phyloP scores from a whole-genome alignment of 148 eudicot genomes.

The Fagopyrum tataricum region DNA sequence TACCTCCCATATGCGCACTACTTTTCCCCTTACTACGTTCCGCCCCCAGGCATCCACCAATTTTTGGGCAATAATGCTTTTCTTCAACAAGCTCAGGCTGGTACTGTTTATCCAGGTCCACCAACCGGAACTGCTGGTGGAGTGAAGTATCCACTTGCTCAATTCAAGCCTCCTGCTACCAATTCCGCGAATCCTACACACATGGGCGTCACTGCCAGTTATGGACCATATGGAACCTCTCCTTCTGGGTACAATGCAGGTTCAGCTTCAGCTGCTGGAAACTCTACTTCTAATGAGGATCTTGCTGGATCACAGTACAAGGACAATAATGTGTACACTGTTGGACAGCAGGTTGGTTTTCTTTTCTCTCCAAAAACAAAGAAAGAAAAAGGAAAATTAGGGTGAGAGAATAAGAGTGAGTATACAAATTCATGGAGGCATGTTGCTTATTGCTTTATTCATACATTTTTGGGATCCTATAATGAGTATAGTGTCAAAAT shows the following conservation, averaged over 20 bases:
- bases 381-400: neutral
- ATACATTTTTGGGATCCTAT: neutral
- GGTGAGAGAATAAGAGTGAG: neutral
- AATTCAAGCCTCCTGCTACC: constrained; percentile 57
- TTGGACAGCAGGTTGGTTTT: constrained; percentile 76
- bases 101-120: constrained; percentile 49
- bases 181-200: constrained; percentile 47
- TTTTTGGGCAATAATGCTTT: constrained; percentile 57
- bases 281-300: constrained; percentile 59
- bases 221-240: constrained; percentile 60
- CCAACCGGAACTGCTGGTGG: constrained; percentile 38
- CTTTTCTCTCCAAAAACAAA: neutral
- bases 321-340: constrained; percentile 55
- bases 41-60: constrained; percentile 68
- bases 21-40: constrained; percentile 55
- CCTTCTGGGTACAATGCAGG: constrained; percentile 44
- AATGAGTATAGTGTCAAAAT: neutral
- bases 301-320: constrained; percentile 54
- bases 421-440: neutral
- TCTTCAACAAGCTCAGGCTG: constrained; percentile 69
- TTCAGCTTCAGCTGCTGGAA: constrained; percentile 45
- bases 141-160: constrained; percentile 56
- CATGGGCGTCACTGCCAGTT: constrained; percentile 49
- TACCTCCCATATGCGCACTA: constrained; percentile 68
- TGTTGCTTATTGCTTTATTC: neutral